A percentile compares a stretch with the other conserved stretches of the same genome.
Evolutionary conservation across 2,329 filamentous ascomycete genomes (phyloP).

Genomic region (Neophaeococcomyces mojaviensis): DNA sequence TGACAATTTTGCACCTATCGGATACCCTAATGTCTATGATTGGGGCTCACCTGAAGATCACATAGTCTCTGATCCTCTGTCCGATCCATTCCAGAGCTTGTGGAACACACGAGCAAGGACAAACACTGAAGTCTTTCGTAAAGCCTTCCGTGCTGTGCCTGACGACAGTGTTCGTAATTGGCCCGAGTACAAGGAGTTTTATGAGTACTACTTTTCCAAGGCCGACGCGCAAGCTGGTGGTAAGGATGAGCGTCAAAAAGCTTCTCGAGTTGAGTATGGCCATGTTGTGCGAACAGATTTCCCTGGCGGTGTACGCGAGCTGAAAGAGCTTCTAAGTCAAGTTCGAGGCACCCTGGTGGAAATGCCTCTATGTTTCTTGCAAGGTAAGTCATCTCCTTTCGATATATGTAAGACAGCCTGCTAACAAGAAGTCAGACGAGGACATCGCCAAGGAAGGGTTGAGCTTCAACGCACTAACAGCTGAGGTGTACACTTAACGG

Average conservation of each 20-base stretch:
- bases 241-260: slow-evolving; percentile 33
- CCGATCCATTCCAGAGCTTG: slow-evolving; percentile 45
- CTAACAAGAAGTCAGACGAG: slow-evolving; percentile 51
- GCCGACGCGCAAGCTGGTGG: slow-evolving; percentile 37
- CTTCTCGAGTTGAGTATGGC: slow-evolving; percentile 67
- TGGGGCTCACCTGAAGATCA: slow-evolving; percentile 43
- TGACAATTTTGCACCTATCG: slow-evolving; percentile 52
- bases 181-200: slow-evolving; percentile 58
- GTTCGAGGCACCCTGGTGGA: slow-evolving; percentile 69
- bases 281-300: slow-evolving; percentile 81
- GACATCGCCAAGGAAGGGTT: slow-evolving; percentile 81
- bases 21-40: slow-evolving; percentile 49
- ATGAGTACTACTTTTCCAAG: slow-evolving; percentile 52
- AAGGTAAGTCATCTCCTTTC: slow-evolving; percentile 16
- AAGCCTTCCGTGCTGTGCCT: slow-evolving; percentile 56
- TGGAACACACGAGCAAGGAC: slow-evolving; percentile 53
- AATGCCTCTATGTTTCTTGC: slow-evolving; percentile 82
- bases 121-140: slow-evolving; percentile 55
- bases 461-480: slow-evolving; percentile 62
- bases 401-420: neutral
- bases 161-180: slow-evolving; percentile 52
- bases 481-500: slow-evolving; percentile 60
- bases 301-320: slow-evolving; percentile 57
- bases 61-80: slow-evolving; percentile 51
- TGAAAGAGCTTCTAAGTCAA: slow-evolving; percentile 61